Evolutionary conservation across 2,329 filamentous ascomycete genomes (phyloP).

Genomic region (Epichloe elymi): DNA sequence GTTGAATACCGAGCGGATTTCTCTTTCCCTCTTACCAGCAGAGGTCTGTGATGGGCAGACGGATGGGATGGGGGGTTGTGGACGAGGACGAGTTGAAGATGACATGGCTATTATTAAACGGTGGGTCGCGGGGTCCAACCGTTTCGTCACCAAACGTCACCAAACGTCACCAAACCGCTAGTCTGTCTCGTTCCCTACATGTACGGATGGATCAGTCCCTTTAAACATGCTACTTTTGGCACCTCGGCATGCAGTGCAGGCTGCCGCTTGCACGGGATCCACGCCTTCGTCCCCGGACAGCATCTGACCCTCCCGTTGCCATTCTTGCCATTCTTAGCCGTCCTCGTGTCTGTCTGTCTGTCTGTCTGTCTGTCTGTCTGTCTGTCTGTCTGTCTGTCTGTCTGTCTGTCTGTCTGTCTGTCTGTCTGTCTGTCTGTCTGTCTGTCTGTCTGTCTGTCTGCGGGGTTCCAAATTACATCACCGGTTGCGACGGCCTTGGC

Average conservation of each 20-base stretch:
- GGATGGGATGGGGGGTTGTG: background rate
- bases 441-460: background rate
- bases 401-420: too few relatives aligned
- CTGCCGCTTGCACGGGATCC: background rate
- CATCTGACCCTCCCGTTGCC: background rate
- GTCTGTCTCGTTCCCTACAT: too few relatives aligned
- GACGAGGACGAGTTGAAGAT: too few relatives aligned
- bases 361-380: too few relatives aligned
- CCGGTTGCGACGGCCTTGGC: background rate
- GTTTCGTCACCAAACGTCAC: background rate
- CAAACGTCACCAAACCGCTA: too few relatives aligned
- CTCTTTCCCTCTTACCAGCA: conserved; percentile 4
- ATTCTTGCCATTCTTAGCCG: background rate
- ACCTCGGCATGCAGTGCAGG: background rate
- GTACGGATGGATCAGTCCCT: too few relatives aligned
- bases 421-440: too few relatives aligned
- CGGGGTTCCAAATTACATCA: background rate
- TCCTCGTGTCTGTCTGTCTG: background rate
- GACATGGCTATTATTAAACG: background rate
- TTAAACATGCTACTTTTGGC: background rate
- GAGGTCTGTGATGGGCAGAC: background rate
- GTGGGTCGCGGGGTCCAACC: background rate
- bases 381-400: too few relatives aligned
- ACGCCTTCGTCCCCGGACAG: background rate
- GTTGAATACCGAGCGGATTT: too few relatives aligned